These are phyloP conservation scores for Silybum marianum DNA, from an alignment of 129 eudicot species.

Conservation along the genomic window DNA sequence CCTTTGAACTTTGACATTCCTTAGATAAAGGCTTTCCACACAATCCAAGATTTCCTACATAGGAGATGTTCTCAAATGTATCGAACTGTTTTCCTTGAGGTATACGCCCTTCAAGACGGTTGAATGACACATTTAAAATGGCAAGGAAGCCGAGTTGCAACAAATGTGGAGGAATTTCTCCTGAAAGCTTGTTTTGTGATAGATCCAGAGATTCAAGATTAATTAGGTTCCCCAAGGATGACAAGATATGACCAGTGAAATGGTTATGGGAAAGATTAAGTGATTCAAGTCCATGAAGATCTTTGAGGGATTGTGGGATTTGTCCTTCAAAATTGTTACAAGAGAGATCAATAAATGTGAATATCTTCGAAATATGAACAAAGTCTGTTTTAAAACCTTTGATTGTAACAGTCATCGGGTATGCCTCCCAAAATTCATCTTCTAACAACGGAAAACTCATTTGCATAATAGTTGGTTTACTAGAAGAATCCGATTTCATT, in stretches of 20 bases:
- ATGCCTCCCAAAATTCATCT: no score
- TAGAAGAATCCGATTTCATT: no score
- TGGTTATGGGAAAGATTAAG: slow-evolving; percentile 18
- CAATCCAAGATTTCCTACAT: slow-evolving; percentile 6
- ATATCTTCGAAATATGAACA: no score
- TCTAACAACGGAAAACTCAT: no score
- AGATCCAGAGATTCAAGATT: slow-evolving; percentile 16
- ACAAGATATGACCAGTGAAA: not conserved
- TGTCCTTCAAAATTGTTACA: not conserved
- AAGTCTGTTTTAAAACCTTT: no score
- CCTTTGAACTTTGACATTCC: slow-evolving; percentile 7
- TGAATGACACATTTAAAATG: slow-evolving; percentile 16
- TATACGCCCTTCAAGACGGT: not conserved
- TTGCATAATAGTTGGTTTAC: no score
- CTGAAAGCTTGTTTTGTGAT: not conserved
- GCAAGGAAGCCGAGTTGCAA: not conserved
- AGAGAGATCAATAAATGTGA: no score
- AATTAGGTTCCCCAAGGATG: not conserved
- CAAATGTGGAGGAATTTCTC: slow-evolving; percentile 22
- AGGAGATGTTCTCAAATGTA: slow-evolving; percentile 26
- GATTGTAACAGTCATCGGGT: no score
- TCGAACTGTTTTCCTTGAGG: slow-evolving; percentile 19
- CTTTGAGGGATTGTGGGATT: slow-evolving; percentile 17
- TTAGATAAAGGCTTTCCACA: slow-evolving; percentile 27
- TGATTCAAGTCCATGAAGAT: slow-evolving; percentile 5